Conservation (phyloP, 306 rosid species). For the Gastrolobium bilobum region DNA sequence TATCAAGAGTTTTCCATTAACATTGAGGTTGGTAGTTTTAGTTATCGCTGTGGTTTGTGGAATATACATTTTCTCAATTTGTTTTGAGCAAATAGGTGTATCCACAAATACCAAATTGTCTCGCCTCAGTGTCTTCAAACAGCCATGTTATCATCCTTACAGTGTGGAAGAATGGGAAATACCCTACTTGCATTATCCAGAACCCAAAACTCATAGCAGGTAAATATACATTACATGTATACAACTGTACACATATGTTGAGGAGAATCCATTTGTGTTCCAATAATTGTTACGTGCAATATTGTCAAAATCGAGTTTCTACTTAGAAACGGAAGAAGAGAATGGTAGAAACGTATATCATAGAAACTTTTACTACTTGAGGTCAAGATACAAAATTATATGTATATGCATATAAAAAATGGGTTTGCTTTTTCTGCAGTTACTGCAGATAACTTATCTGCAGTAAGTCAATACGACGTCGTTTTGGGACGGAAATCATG, state of each 20-base stretch:
- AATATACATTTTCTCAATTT: conserved; percentile 54
- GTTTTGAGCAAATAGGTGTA: conserved; percentile 52
- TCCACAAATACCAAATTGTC: conserved; percentile 43
- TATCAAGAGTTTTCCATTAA: conserved; percentile 61
- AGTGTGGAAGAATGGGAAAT: conserved; percentile 52
- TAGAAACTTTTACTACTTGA: no score
- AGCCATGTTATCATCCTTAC: conserved; percentile 52
- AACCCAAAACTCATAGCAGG: conserved; percentile 69
- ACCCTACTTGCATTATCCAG: conserved; percentile 69
- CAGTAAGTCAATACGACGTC: no score
- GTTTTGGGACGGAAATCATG: no score
- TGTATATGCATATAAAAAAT: no score
- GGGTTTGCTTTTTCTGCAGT: no score
- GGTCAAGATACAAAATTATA: no score
- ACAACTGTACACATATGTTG: neutral
- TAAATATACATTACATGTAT: neutral
- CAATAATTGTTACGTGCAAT: no score
- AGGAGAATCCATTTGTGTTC: neutral
- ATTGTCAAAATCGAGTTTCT: no score
- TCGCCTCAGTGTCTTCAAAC: conserved; percentile 42
- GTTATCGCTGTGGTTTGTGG: conserved; percentile 59
- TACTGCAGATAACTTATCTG: no score
- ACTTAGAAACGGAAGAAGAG: no score
- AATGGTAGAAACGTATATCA: no score
- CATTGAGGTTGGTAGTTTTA: conserved; percentile 60